phyloP scores from a whole-genome alignment of 2,329 filamentous ascomycete genomes.

The Trichoderma polysporum region DNA sequence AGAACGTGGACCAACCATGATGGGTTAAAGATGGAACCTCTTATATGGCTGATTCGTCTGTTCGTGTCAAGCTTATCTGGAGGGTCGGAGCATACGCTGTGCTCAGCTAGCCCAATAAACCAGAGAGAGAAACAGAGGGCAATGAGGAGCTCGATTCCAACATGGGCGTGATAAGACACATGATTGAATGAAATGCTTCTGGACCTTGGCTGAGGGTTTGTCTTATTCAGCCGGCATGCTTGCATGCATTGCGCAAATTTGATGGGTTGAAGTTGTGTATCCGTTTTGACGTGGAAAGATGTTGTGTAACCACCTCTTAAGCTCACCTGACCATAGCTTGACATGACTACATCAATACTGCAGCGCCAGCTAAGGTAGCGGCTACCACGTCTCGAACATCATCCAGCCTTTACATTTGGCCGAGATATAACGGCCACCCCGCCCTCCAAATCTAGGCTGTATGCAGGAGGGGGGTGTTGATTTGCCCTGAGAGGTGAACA shows the following conservation, averaged over 20 bases:
- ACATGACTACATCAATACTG: background rate
- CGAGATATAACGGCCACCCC: background rate
- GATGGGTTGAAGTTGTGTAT: background rate
- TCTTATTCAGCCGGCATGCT: background rate
- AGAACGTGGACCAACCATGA: conserved; percentile 3
- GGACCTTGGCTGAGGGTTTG: background rate
- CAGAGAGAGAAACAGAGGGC: background rate
- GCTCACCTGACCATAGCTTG: conserved; percentile 5
- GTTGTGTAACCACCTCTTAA: background rate
- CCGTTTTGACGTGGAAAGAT: background rate
- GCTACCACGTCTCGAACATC: background rate
- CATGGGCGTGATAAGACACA: background rate
- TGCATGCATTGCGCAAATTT: background rate
- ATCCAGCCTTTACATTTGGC: background rate
- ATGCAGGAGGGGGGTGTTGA: background rate
- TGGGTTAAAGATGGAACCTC: background rate
- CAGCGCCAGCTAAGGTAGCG: background rate
- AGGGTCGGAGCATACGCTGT: background rate
- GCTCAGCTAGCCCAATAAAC: background rate
- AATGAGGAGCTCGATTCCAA: background rate
- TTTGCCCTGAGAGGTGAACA: background rate
- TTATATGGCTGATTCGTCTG: background rate
- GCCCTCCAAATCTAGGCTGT: background rate
- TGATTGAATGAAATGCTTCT: background rate
- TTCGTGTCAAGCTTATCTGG: background rate